These are phyloP conservation scores for Dactylis glomerata DNA, from an alignment of 176 grass and related monocot genomes.

Conservation along the genomic window DNA sequence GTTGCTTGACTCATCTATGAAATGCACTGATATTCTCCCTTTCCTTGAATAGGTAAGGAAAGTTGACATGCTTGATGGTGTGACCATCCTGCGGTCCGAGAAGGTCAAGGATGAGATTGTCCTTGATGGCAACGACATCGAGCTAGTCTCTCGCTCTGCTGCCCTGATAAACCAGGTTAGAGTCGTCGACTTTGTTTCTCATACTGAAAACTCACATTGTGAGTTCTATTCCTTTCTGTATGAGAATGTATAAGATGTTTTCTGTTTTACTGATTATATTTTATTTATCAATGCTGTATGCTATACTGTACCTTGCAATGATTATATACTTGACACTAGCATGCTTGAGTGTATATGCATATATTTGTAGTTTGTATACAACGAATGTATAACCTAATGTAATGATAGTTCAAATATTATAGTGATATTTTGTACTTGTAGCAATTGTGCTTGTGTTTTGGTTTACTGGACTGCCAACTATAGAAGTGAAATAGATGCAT, in stretches of 20 bases:
- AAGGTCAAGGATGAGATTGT: conserved; percentile 87
- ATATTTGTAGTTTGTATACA: too few relatives aligned
- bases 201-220: too few relatives aligned
- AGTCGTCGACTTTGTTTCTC: background rate
- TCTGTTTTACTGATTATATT: too few relatives aligned
- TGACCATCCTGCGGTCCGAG: conserved; percentile 48
- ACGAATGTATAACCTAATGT: background rate
- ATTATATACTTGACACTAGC: background rate
- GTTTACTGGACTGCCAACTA: background rate
- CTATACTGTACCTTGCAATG: background rate
- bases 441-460: background rate
- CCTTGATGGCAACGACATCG: conserved; percentile 72
- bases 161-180: conserved; percentile 14
- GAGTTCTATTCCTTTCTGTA: too few relatives aligned
- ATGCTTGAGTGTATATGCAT: too few relatives aligned
- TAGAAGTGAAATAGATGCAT: background rate
- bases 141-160: conserved; percentile 65
- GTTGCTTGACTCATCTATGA: background rate
- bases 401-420: too few relatives aligned
- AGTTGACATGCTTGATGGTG: background rate
- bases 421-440: background rate
- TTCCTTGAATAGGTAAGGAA: background rate
- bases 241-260: too few relatives aligned
- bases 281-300: too few relatives aligned
- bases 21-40: background rate